Conservation (phyloP, 1,284 basidiomycete species). For the Uromyces viciae-fabae region DNA sequence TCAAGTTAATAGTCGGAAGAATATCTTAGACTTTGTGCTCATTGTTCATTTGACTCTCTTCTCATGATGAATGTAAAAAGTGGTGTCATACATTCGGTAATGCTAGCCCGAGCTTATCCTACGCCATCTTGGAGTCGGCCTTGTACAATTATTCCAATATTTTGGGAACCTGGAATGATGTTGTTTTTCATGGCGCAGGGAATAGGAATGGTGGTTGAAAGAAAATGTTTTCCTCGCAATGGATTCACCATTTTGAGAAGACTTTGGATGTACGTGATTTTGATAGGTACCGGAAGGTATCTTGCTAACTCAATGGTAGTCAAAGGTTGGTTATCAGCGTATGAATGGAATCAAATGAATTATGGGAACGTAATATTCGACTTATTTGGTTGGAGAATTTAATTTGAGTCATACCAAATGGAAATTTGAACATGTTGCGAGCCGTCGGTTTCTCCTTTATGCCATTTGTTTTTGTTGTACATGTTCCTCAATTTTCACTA, state of each 20-base stretch:
- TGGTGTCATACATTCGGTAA: slow-evolving; percentile 30
- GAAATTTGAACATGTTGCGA: too few relatives aligned
- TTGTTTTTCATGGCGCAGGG: slow-evolving; percentile 38
- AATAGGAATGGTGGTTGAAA: slow-evolving; percentile 22
- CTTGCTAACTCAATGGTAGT: slow-evolving; percentile 29
- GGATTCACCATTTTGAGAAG: neutral
- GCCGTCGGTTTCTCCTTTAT: too few relatives aligned
- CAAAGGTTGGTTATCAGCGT: slow-evolving; percentile 35
- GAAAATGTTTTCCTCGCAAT: neutral
- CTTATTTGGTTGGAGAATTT: slow-evolving; percentile 8
- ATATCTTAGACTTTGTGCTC: neutral
- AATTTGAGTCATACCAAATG: neutral
- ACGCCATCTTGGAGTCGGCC: slow-evolving; percentile 17
- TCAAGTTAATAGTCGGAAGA: neutral
- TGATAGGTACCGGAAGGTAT: slow-evolving; percentile 31
- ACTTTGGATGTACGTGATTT: slow-evolving; percentile 34
- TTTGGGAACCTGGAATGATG: slow-evolving; percentile 43
- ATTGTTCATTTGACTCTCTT: neutral
- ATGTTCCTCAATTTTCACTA: too few relatives aligned
- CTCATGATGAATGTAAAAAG: neutral
- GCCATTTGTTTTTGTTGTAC: too few relatives aligned
- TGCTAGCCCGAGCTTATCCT: slow-evolving; percentile 32
- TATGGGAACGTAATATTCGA: slow-evolving; percentile 24
- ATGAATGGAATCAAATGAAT: slow-evolving; percentile 40
- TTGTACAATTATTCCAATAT: slow-evolving; percentile 25